These are phyloP conservation scores for Spathaspora arborariae DNA, from an alignment of 805 yeast genomes.

Conservation along the genomic window DNA sequence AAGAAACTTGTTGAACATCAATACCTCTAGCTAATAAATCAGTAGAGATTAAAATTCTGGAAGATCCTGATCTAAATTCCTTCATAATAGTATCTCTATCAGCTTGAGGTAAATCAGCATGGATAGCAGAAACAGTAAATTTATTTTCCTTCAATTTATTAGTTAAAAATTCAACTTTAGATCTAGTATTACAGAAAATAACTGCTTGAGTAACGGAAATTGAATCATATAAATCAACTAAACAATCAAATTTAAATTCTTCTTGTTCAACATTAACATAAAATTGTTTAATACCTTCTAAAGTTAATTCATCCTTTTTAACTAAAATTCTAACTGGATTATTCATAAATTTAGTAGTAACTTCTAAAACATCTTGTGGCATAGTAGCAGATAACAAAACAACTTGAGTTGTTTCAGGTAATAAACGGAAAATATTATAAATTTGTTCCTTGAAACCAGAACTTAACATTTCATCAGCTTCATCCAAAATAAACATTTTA, in stretches of 20 bases:
- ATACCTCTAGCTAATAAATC: slow-evolving; percentile 98
- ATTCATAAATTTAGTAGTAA: slow-evolving; percentile 90
- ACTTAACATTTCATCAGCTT: slow-evolving; percentile 95
- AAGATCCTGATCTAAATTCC: slow-evolving; percentile 91
- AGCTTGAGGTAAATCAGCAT: slow-evolving; percentile 90
- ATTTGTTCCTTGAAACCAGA: slow-evolving; percentile 95
- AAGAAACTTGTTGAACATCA: slow-evolving; percentile 95
- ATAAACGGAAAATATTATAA: slow-evolving; percentile 83
- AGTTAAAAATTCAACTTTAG: slow-evolving; percentile 88
- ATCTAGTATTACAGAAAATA: slow-evolving; percentile 93
- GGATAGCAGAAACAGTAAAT: slow-evolving; percentile 92
- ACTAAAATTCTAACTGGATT: slow-evolving; percentile 93
- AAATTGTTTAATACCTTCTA: slow-evolving; percentile 94
- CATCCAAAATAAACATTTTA: slow-evolving; percentile 94
- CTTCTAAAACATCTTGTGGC: slow-evolving; percentile 87
- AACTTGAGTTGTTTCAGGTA: slow-evolving; percentile 89
- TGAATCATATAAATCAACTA: slow-evolving; percentile 93
- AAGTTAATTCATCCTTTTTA: slow-evolving; percentile 90
- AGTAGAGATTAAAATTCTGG: slow-evolving; percentile 88
- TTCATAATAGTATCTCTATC: slow-evolving; percentile 95
- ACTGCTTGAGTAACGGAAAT: slow-evolving; percentile 96
- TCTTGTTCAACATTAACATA: slow-evolving; percentile 88
- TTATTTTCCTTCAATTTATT: slow-evolving; percentile 70
- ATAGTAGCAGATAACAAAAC: slow-evolving; percentile 93
- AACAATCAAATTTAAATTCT: slow-evolving; percentile 90